Percentiles rank a stretch among this genome's conserved stretches.
Conservation (phyloP, 2,329 filamentous ascomycete genomes). For the Aspergillus ibericus region DNA sequence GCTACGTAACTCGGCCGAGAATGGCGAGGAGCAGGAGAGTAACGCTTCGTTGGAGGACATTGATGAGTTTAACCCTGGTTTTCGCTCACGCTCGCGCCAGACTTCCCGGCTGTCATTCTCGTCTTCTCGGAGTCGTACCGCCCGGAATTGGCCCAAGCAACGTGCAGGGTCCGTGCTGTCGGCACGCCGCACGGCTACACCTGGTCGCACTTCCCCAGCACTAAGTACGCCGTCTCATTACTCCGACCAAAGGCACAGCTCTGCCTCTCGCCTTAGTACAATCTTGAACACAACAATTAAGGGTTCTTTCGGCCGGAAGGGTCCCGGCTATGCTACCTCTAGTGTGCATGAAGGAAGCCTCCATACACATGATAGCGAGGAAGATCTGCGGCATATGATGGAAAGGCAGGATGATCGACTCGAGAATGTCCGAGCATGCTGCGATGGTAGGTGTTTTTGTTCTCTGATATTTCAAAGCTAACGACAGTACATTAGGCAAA, state of each 20-base stretch:
- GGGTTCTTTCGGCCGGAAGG: conserved; percentile 52
- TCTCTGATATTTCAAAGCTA: conserved; percentile 16
- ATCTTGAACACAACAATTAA: conserved; percentile 51
- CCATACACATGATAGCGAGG: conserved; percentile 68
- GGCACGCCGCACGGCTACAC: conserved; percentile 37
- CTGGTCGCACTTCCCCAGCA: conserved; percentile 38
- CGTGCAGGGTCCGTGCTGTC: conserved; percentile 42
- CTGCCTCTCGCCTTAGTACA: conserved; percentile 49
- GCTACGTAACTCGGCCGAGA: conserved; percentile 65
- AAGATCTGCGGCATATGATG: conserved; percentile 78
- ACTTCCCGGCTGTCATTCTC: conserved; percentile 65
- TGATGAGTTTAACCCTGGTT: conserved; percentile 78
- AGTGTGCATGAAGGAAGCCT: conserved; percentile 43
- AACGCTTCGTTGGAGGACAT: conserved; percentile 62
- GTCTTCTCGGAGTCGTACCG: conserved; percentile 75
- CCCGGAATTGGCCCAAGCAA: conserved; percentile 63
- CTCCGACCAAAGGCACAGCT: conserved; percentile 41
- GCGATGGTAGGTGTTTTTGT: conserved; percentile 72
- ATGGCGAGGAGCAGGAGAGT: conserved; percentile 57
- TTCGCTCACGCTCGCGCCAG: conserved; percentile 56
- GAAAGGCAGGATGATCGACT: conserved; percentile 70
- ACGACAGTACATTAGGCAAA: conserved; percentile 57
- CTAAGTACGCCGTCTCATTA: conserved; percentile 34
- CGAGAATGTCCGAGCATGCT: conserved; percentile 95
- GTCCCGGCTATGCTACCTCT: conserved; percentile 36